Evolutionary conservation across 208 protist species (phyloP), one percentile per base, ranked within the genome.

Genomic region (Trypanosoma rangeli): DNA sequence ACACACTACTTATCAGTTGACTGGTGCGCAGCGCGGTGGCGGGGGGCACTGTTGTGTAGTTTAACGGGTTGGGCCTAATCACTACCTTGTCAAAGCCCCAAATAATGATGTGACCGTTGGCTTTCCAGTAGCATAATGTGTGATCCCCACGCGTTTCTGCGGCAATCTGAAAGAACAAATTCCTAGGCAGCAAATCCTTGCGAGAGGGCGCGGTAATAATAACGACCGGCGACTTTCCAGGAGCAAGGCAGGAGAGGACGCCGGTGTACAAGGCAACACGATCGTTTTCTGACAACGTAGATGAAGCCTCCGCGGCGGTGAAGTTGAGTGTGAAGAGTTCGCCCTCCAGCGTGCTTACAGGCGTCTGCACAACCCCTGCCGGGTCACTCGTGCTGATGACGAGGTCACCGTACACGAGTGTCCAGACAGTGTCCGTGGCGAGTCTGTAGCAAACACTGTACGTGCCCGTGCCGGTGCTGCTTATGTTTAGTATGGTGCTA

Each of bases 371-470:
- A 44, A 95, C 81, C n/a, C 22, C 28, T 28, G 60, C 37, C 8
- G 92, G 92, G 68, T 87, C 80, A 59, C 83, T 83, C 42, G 79
- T 64, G 44, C 64, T 49, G 70, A 97, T 84, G 57, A 63, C 67
- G 28, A 97, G 83, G 76, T 86, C 70, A 37, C 74, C 65, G 77
- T 97, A 94, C 48, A 97, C 86, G n/a, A 92, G 73, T 28, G 92
- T 97, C 89, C 92, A 97, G 46, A 95, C 87, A 48, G 78, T 82
- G 61, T 97, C 92, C 20, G 64, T 59, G 28, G 74, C 76, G 24
- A 94, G 83, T 13, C 80, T 79, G 76, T 97, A 97, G 66, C 92
- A 97, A 64, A 97, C 87, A 62, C 83, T 94, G 72, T 80, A 95
- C 5, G 35, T 80, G 7, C 87, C 92, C 10, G 55, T 78, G 15